Base-by-base conservation (phyloP, 139 green algal species). In the Coccomyxa sp. region DNA sequence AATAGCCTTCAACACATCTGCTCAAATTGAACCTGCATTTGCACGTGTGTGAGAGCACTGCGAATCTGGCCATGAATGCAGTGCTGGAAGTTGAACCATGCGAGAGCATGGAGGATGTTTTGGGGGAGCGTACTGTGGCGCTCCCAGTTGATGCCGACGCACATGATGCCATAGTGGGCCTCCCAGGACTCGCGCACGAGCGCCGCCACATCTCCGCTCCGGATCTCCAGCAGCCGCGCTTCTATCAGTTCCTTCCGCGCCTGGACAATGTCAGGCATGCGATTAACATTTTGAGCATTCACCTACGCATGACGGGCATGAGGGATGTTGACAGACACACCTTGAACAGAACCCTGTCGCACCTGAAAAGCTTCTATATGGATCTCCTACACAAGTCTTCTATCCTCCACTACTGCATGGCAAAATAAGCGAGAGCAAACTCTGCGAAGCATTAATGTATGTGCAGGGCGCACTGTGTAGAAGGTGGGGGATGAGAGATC, bases 401-500 rank as follows among this genome's bases (percentile, higher is more conserved):
- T 7, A 3, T 51, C 38, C 7, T 51, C 38, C 38, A 51, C 7
- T 51, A 11, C 38, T 51, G 38, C 38, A 51, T 51, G 38, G 38
- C 38, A 51, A 11, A 7, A 51, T 51, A 51, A 51, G 38, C 38
- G 38, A 51, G 38, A 51, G 38, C 38, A 51, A 51, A 51, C 3
- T 51, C 7, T 51, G 38, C 38, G n/a, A 51, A 11, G 38, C 38
- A 51, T 51, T 51, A 7, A 7, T 51, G 38, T 51, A 58, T 58
- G 67, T 15, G 45, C 75, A 82, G 51, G 88, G 85, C 28, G 45
- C 81, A 1, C 88, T 28, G 83, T 68, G 84, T 94, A 96, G 88
- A 98, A 98, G 18, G 83, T 84, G 63, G 93, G 88, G 10, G 88
- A 94, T 80, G 87, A 85, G 27, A 97, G 87, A 81, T 98, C 95